Evolutionary conservation across 164 flowering plant species (phyloP).

Genomic region (Brasenia schreberi): DNA sequence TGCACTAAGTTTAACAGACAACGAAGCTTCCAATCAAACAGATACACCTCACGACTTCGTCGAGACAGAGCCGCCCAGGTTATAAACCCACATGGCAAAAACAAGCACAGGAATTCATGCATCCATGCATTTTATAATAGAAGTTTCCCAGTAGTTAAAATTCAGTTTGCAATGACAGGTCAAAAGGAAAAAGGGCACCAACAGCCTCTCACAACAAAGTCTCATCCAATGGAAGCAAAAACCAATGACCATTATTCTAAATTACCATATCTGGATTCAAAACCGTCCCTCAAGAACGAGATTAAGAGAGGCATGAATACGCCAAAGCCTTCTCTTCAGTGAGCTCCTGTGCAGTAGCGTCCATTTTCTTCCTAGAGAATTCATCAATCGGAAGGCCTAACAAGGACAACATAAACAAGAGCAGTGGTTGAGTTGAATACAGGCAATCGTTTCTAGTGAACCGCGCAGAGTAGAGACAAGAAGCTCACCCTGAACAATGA

Average conservation of each 20-base stretch:
- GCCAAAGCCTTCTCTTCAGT: constrained; percentile 69
- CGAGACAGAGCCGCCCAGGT: too few relatives aligned
- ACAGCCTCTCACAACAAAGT: neutral
- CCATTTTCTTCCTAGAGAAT: constrained; percentile 68
- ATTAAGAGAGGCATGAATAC: constrained; percentile 39
- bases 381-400: constrained; percentile 73
- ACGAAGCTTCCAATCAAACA: too few relatives aligned
- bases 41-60: too few relatives aligned
- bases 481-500: constrained; percentile 62
- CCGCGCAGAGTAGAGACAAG: neutral
- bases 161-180: neutral
- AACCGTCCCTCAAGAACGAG: neutral
- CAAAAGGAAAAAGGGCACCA: neutral
- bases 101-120: too few relatives aligned
- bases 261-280: neutral
- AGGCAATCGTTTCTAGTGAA: too few relatives aligned
- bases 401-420: neutral
- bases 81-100: too few relatives aligned
- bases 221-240: neutral
- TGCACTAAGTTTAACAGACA: too few relatives aligned
- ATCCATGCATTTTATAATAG: too few relatives aligned
- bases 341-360: constrained; percentile 61
- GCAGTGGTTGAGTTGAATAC: neutral
- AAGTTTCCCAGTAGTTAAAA: too few relatives aligned
- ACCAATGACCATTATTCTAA: neutral